Evolutionary conservation across 345 rosid genomes (phyloP).

Genomic region (Cochlearia excelsa): DNA sequence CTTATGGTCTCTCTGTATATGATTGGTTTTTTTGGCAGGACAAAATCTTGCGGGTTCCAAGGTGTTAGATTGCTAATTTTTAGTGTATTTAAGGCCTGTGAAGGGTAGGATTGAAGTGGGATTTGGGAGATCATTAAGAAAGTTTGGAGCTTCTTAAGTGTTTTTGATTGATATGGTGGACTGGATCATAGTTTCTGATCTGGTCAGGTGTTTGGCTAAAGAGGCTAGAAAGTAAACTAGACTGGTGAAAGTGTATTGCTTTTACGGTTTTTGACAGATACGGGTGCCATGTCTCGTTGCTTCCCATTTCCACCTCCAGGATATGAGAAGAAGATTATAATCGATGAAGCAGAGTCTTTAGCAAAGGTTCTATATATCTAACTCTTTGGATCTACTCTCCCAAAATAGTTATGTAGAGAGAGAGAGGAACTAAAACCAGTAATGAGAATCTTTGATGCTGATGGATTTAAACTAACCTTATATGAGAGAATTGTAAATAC

Average conservation of each 20-base stretch:
- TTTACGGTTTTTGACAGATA: slow-evolving; percentile 25
- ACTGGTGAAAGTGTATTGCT: slow-evolving; percentile 40
- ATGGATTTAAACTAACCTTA: slow-evolving; percentile 8
- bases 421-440: neutral
- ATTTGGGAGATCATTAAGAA: slow-evolving; percentile 29
- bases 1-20: neutral
- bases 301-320: slow-evolving; percentile 99
- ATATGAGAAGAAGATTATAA: slow-evolving; percentile 74
- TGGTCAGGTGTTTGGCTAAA: slow-evolving; percentile 59
- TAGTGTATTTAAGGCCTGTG: slow-evolving; percentile 22
- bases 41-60: slow-evolving; percentile 16
- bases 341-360: slow-evolving; percentile 50
- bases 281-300: slow-evolving; percentile 94
- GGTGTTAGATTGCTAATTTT: slow-evolving; percentile 25
- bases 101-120: slow-evolving; percentile 29
- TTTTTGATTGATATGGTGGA: slow-evolving; percentile 52
- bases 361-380: slow-evolving; percentile 64
- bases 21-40: slow-evolving; percentile 21
- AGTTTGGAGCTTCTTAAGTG: slow-evolving; percentile 45
- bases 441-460: slow-evolving; percentile 8
- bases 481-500: neutral
- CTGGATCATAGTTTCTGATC: slow-evolving; percentile 52
- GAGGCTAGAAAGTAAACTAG: slow-evolving; percentile 30
- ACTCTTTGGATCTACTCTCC: slow-evolving; percentile 48
- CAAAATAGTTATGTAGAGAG: neutral